Evolutionary conservation across 2,329 filamentous ascomycete genomes (phyloP), one percentile per base, ranked within the genome.

Genomic region (Fusarium tanahbumbuense): DNA sequence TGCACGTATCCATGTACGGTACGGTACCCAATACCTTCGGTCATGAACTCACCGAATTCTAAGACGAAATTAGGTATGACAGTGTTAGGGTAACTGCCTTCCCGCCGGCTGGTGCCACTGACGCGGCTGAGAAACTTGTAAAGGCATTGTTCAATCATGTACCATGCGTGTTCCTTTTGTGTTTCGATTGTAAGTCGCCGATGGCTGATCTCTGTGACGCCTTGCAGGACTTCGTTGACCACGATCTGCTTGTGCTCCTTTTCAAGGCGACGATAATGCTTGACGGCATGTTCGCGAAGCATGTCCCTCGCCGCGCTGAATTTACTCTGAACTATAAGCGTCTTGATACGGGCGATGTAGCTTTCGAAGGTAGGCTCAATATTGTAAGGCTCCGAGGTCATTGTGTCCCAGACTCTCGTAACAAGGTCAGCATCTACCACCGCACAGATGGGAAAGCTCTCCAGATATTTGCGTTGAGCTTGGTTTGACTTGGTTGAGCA

Each of bases 361-460:
- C 91, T 86, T 16, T 84, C 79, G 63, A 92, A 84, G 1, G 82
- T 86, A 0, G 90, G 89, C 10, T 80, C 69, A 49, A 90, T 76
- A 58, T 84, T 83, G 79, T 89, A 88, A 0, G 88, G 87, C n/a
- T 80, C 76, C 6, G 83, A 81, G 0, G 81, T 87, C 87, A 93
- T 91, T 22, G 83, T 84, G 0, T 85, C 63, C 83, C 87, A 92
- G 22, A 93, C 76, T 8, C 81, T 76, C 41, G 83, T 75, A 7
- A 91, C 78, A n/a, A 86, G 81, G 5, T 79, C 66, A 5, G 74
- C 48, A 0, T 81, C 76, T 10, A 89, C 65, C 57, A 80, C 28
- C 47, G 79, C 78, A 44, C 73, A 66, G 2, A 41, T 20, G 37
- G 55, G 28, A 44, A 79, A 68, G 46, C 53, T 76, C 3, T 75